Conservation (phyloP, 352 stramenopile species). For the Halophytophthora polymorphica region DNA sequence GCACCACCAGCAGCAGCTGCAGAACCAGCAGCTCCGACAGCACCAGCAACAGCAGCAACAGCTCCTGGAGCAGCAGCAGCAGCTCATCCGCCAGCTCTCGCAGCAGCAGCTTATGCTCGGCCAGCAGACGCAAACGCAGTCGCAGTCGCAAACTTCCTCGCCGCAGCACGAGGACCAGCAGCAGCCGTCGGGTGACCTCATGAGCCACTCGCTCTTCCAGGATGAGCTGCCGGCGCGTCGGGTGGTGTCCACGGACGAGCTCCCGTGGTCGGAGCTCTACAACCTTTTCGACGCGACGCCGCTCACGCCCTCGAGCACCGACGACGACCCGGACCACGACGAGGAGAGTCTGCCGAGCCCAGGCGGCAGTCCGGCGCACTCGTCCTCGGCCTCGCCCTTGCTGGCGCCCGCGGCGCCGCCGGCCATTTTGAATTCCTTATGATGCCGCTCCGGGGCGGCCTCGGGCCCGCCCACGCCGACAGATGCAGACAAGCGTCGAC, state of each 20-base stretch:
- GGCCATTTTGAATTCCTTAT: conserved; percentile 69
- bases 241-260: conserved; percentile 67
- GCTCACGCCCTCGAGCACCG: conserved; percentile 33
- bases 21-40: conserved; percentile 36
- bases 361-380: conserved; percentile 20
- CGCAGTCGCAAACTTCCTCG: conserved; percentile 16
- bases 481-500: conserved; percentile 1
- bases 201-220: conserved; percentile 65
- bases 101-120: conserved; percentile 5
- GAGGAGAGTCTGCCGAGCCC: conserved; percentile 46
- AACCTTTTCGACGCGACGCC: conserved; percentile 67
- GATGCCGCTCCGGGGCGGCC: conserved; percentile 20
- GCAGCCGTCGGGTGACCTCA: conserved; percentile 31
- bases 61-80: conserved; percentile 23
- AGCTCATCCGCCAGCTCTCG: conserved; percentile 23
- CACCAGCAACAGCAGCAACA: conserved; percentile 34
- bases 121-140: conserved; percentile 16
- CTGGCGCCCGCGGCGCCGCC: conserved; percentile 18
- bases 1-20: conserved; percentile 21
- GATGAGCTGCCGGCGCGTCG: conserved; percentile 51
- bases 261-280: conserved; percentile 82
- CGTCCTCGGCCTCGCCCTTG: conserved; percentile 16
- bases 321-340: conserved; percentile 58
- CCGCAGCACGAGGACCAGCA: conserved; percentile 16
- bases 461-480: conserved; percentile 8